Evolutionary conservation across 1,284 basidiomycete species (phyloP).

Genomic region (Melampsora larici-populina): DNA sequence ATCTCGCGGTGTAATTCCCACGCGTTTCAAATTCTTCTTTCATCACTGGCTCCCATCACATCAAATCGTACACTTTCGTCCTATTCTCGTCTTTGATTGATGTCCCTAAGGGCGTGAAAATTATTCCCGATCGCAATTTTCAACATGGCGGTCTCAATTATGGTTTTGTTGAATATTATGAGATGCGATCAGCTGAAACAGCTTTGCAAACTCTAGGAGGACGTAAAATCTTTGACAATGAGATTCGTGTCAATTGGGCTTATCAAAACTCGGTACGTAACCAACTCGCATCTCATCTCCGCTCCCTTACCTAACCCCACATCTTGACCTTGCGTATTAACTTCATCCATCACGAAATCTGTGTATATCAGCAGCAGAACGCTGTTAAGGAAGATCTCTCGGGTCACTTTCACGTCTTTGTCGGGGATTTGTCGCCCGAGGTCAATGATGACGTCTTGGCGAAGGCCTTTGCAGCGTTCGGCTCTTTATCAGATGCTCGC

Average conservation of each 20-base stretch:
- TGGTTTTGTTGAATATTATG: slow-evolving; percentile 91
- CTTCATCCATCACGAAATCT: not conserved
- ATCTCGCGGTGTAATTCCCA: slow-evolving; percentile 45
- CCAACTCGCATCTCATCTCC: not conserved
- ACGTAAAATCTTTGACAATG: slow-evolving; percentile 88
- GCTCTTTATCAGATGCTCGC: slow-evolving; percentile 88
- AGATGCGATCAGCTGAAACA: slow-evolving; percentile 95
- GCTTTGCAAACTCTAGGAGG: slow-evolving; percentile 94
- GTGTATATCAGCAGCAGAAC: slow-evolving; percentile 63
- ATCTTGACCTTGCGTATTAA: not conserved
- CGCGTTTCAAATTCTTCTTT: not conserved
- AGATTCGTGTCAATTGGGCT: slow-evolving; percentile 96
- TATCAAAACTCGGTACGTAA: slow-evolving; percentile 68
- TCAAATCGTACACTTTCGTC: slow-evolving; percentile 3
- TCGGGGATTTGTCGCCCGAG: slow-evolving; percentile 94
- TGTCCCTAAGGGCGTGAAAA: slow-evolving; percentile 93
- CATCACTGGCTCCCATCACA: not conserved
- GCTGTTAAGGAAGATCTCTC: slow-evolving; percentile 81
- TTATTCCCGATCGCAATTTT: slow-evolving; percentile 96
- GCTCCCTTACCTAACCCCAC: not conserved
- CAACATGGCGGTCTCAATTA: slow-evolving; percentile 97
- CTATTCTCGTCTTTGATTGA: slow-evolving; percentile 56
- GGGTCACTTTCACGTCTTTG: slow-evolving; percentile 94
- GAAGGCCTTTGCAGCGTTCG: slow-evolving; percentile 92
- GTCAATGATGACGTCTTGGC: slow-evolving; percentile 95